These are phyloP conservation scores for Aspergillus fischeri DNA, from an alignment of 2,329 filamentous ascomycete genomes.

Conservation along the genomic window DNA sequence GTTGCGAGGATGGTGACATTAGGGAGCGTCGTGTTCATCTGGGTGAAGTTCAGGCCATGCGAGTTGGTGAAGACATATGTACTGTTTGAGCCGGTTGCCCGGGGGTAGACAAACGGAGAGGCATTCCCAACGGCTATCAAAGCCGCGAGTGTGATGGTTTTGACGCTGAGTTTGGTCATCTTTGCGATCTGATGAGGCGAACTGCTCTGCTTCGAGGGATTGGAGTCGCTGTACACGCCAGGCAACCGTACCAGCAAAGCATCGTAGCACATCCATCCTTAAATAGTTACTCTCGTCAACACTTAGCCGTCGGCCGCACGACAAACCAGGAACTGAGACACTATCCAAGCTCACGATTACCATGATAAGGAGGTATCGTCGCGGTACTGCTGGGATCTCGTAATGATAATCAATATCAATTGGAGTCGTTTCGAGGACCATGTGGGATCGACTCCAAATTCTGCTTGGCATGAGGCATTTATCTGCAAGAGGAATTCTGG, in stretches of 20 bases:
- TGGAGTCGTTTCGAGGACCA: background rate
- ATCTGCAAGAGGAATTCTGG: background rate
- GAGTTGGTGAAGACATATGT: conserved; percentile 21
- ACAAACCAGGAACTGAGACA: background rate
- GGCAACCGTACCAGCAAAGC: background rate
- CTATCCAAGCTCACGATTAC: background rate
- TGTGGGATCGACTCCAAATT: background rate
- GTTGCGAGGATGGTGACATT: conserved; percentile 23
- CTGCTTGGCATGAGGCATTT: background rate
- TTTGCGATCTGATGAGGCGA: background rate
- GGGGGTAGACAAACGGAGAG: conserved; percentile 19
- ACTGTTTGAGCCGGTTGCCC: conserved; percentile 12
- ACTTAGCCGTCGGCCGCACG: no score
- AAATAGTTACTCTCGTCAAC: background rate
- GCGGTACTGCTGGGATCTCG: background rate
- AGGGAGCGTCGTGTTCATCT: conserved; percentile 22
- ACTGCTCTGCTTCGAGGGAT: background rate
- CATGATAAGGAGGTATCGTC: background rate
- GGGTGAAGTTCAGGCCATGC: conserved; percentile 23
- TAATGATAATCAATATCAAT: conserved; percentile 2
- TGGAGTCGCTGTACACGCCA: background rate
- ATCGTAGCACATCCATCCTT: background rate
- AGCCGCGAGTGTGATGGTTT: conserved; percentile 13
- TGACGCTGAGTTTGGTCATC: conserved; percentile 7
- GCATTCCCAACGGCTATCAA: conserved; percentile 16